These are phyloP conservation scores for Phytopythium mirpurense DNA, from an alignment of 352 stramenopile species.

Conservation along the genomic window DNA sequence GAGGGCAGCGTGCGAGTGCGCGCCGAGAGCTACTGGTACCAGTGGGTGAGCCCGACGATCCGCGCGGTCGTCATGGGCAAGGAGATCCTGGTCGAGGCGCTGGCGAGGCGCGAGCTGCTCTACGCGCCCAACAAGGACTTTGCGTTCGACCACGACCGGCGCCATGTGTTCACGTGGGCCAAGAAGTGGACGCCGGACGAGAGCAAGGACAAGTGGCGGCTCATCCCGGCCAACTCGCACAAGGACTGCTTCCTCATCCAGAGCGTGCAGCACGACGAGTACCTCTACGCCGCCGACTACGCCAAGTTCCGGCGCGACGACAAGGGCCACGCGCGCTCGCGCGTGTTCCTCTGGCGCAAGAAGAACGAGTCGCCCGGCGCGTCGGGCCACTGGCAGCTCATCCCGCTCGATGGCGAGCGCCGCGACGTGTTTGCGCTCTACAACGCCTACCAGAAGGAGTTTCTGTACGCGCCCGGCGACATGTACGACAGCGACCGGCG, in stretches of 20 bases:
- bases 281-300: conserved; percentile 62
- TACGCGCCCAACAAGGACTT: conserved; percentile 40
- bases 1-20: conserved; percentile 48
- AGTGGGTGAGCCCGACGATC: conserved; percentile 52
- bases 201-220: conserved; percentile 46
- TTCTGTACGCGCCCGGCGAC: conserved; percentile 51
- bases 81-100: conserved; percentile 30
- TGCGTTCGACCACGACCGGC: conserved; percentile 41
- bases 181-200: conserved; percentile 18
- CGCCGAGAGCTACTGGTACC: conserved; percentile 61
- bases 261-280: conserved; percentile 50
- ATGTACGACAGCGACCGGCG: conserved; percentile 52
- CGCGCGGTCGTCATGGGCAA: conserved; percentile 42
- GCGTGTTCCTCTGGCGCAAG: conserved; percentile 64
- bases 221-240: conserved; percentile 50
- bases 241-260: conserved; percentile 65
- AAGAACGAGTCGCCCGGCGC: conserved; percentile 32
- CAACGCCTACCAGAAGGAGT: conserved; percentile 71
- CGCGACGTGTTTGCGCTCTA: conserved; percentile 70
- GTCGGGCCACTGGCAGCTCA: conserved; percentile 57
- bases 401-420: conserved; percentile 26
- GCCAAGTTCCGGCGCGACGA: conserved; percentile 59
- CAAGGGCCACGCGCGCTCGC: conserved; percentile 39
- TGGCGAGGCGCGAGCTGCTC: conserved; percentile 32
- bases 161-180: conserved; percentile 44